phyloP scores from a whole-genome alignment of 2,329 filamentous ascomycete genomes.

The Drechmeria coniospora region DNA sequence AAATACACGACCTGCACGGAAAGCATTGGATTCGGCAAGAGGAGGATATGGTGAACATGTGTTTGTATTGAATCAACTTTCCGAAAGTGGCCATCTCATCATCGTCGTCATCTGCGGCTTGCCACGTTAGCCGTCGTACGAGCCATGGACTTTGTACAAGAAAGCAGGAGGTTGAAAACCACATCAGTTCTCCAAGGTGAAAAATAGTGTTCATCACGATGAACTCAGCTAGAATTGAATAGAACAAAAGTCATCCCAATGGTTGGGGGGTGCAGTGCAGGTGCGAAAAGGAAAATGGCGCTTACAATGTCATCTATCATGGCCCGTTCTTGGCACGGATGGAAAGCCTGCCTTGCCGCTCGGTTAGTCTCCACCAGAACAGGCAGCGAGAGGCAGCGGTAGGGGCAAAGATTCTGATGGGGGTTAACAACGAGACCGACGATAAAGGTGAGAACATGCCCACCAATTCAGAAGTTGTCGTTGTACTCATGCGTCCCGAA shows the following conservation, averaged over 20 bases:
- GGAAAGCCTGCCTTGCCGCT: slow-evolving; percentile 1
- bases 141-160: background rate
- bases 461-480: slow-evolving; percentile 38
- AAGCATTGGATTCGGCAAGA: too few relatives aligned
- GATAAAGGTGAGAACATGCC: slow-evolving; percentile 7
- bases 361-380: background rate
- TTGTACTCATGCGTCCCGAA: slow-evolving; percentile 34
- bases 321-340: too few relatives aligned
- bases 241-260: slow-evolving; percentile 34
- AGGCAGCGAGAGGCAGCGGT: background rate
- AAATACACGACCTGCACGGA: too few relatives aligned
- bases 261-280: slow-evolving; percentile 9
- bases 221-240: slow-evolving; percentile 36
- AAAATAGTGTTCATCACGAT: slow-evolving; percentile 36
- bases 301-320: too few relatives aligned
- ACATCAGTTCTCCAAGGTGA: slow-evolving; percentile 50
- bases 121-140: background rate
- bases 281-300: background rate
- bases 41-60: too few relatives aligned
- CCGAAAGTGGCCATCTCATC: background rate
- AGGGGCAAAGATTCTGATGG: background rate
- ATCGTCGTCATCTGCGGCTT: background rate
- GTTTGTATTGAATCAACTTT: too few relatives aligned
- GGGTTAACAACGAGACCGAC: background rate
- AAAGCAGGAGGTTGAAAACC: slow-evolving; percentile 5